Evolutionary conservation across 2,329 filamentous ascomycete genomes (phyloP), one percentile per base, ranked within the genome.

Genomic region (Bipolaris oryzae): DNA sequence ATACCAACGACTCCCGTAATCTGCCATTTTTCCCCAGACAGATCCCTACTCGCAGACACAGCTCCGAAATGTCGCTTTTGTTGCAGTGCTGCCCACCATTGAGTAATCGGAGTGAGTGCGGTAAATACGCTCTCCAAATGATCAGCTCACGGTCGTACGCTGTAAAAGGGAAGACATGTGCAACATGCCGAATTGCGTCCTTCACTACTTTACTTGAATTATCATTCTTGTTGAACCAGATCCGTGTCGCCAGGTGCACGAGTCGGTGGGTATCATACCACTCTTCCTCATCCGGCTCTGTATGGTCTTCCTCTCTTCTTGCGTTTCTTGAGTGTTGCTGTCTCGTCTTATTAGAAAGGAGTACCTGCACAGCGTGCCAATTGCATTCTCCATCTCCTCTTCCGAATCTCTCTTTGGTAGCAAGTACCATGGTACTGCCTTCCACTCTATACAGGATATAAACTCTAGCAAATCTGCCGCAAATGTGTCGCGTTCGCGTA

Each of bases 381-480:
- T 23, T 4, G 33, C 44, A 9, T 18, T 15, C 11, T 46, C 28
- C 31, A 35, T 23, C 16, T 33, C 28, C 10, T 21, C 28, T 21
- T 34, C 31, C 21, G 57, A 52, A n/a, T 62, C 37, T 23, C 41
- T 45, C 0, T 42, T 34, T 10, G 60, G 64, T 3, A 67, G 49
- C 20, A 67, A 21, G 2, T 61, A 64, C 20, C 38, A 50, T 16
- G 64, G 64, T 52, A 69, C 64, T 0, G 61, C 53, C 31, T 64
- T 66, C 58, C 53, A 63, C 50, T 66, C 59, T 0, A 66, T 37
- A 23, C 53, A 61, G 15, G 58, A 61, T 21, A 61, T 60, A 45
- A 80, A 79, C 0, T 63, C 68, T 0, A 82, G 65, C 21, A 80
- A 47, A 1, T 73, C 49, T n/a, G 75, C 74, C 0, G 79, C 79